These are phyloP conservation scores for Leccinum broughii DNA, from an alignment of 768 basidiomycete genomes.

Conservation along the genomic window DNA sequence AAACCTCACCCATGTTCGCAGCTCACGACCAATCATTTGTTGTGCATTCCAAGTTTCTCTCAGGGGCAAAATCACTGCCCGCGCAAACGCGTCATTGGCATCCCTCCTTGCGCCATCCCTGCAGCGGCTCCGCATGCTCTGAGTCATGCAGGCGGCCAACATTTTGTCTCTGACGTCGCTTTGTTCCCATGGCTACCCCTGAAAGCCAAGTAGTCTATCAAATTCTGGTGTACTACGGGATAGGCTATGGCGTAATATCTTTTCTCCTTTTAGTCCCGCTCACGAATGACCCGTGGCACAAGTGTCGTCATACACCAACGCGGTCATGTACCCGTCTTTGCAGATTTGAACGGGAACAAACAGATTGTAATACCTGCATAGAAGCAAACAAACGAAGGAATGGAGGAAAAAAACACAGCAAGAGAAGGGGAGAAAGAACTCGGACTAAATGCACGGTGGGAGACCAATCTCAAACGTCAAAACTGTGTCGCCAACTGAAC, in stretches of 20 bases:
- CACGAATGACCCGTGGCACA: background rate
- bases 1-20: background rate
- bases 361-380: conserved; percentile 15
- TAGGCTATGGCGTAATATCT: background rate
- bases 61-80: background rate
- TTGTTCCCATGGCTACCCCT: conserved; percentile 33
- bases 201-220: conserved; percentile 50
- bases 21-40: background rate
- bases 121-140: conserved; percentile 51
- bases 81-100: conserved; percentile 48
- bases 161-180: conserved; percentile 65
- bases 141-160: conserved; percentile 67
- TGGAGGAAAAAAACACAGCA: conserved; percentile 35
- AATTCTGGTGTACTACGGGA: conserved; percentile 57
- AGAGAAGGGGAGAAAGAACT: conserved; percentile 52
- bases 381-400: conserved; percentile 50
- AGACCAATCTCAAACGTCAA: conserved; percentile 61
- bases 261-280: conserved; percentile 26
- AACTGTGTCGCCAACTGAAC: conserved; percentile 57
- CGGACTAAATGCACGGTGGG: conserved; percentile 58
- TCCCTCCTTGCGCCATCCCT: conserved; percentile 25
- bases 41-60: background rate
- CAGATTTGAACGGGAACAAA: background rate
- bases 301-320: background rate
- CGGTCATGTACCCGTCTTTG: background rate